Percentiles rank a stretch among this genome's conserved stretches.
Conservation (phyloP, 1,284 basidiomycete species). For the Heterobasidion irregulare region DNA sequence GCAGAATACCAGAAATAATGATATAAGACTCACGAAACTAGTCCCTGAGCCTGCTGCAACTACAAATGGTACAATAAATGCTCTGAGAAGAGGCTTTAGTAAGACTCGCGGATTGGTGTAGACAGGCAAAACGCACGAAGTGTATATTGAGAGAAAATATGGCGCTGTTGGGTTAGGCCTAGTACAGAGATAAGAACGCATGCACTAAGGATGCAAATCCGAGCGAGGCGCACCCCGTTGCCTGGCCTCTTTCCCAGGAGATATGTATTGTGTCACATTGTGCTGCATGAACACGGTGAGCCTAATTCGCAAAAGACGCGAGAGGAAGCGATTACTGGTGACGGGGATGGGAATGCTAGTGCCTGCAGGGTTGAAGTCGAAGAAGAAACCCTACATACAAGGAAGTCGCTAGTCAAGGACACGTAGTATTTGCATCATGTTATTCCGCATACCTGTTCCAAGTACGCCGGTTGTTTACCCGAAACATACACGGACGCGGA, state of each 20-base stretch:
- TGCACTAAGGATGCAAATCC: not conserved
- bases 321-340: slow-evolving; percentile 26
- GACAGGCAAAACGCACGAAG: slow-evolving; percentile 34
- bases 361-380: slow-evolving; percentile 34
- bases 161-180: slow-evolving; percentile 49
- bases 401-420: not conserved
- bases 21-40: slow-evolving; percentile 32
- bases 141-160: slow-evolving; percentile 53
- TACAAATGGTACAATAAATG: slow-evolving; percentile 42
- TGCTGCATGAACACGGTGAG: slow-evolving; percentile 18
- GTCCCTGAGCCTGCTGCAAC: slow-evolving; percentile 38
- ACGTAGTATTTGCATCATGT: not conserved
- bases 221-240: slow-evolving; percentile 31
- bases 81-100: slow-evolving; percentile 18
- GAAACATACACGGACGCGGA: not conserved
- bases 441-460: not conserved
- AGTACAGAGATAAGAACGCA: not conserved
- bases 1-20: not conserved
- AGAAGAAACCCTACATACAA: slow-evolving; percentile 38
- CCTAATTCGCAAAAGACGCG: not conserved
- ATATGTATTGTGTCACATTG: slow-evolving; percentile 51
- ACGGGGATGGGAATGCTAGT: slow-evolving; percentile 38
- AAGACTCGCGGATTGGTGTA: not conserved
- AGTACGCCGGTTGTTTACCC: not conserved
- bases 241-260: slow-evolving; percentile 35